Percentiles rank a stretch among this genome's conserved stretches.
Evolutionary conservation across 345 rosid species (phyloP).

Genomic region (Acer campestre): DNA sequence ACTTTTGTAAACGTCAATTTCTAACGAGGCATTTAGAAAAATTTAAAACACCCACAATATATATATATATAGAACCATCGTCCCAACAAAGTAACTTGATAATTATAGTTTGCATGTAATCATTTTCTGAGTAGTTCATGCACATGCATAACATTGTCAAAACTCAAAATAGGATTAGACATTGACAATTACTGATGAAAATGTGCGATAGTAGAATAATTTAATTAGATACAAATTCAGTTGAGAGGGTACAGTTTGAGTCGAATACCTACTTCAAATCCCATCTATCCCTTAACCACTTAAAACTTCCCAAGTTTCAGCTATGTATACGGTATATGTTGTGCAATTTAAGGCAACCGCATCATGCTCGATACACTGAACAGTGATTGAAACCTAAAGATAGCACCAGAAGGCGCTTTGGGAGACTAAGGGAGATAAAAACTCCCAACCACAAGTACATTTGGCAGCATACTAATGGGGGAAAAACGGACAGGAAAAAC

Average conservation of each 20-base stretch:
- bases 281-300: conserved; percentile 5
- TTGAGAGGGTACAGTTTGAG: background rate
- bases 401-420: background rate
- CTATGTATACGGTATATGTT: background rate
- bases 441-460: background rate
- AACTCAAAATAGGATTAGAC: background rate
- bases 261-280: background rate
- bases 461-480: background rate
- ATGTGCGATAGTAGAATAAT: background rate
- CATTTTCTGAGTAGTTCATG: background rate
- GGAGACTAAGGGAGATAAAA: background rate
- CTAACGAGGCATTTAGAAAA: background rate
- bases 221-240: background rate
- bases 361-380: background rate
- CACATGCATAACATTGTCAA: conserved; percentile 2
- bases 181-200: background rate
- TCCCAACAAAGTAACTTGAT: background rate
- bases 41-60: background rate
- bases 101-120: background rate
- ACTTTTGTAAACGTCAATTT: conserved; percentile 8
- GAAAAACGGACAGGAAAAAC: background rate
- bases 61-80: background rate
- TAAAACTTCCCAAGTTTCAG: background rate
- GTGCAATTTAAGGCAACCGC: background rate
- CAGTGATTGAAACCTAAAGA: background rate